Percentiles rank a stretch among this genome's conserved stretches.
phyloP scores from a whole-genome alignment of 805 yeast species.

The Myxozyma vanderwaltii region DNA sequence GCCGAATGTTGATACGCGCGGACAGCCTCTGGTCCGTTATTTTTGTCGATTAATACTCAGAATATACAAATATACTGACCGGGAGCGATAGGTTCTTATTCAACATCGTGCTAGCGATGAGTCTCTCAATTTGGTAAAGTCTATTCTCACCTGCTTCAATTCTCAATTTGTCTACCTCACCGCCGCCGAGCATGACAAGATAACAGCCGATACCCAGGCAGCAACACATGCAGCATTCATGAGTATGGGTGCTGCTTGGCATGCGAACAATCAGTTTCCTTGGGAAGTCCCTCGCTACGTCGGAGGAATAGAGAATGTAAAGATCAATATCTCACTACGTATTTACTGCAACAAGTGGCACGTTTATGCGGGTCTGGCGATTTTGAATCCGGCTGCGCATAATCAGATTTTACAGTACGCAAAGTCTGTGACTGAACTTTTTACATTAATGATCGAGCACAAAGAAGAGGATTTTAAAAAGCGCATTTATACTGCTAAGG shows the following conservation, averaged over 20 bases:
- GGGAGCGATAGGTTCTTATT: constrained; percentile 52
- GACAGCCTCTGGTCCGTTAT: constrained; percentile 74
- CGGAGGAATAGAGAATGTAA: constrained; percentile 96
- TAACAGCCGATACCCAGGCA: constrained; percentile 98
- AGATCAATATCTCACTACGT: constrained; percentile 86
- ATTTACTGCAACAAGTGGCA: constrained; percentile 96
- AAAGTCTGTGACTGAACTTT: constrained; percentile 76
- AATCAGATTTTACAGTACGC: constrained; percentile 89
- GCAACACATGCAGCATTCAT: constrained; percentile 97
- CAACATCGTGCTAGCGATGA: constrained; percentile 65
- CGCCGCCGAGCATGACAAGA: constrained; percentile 88
- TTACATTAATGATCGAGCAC: constrained; percentile 77
- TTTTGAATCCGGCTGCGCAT: constrained; percentile 93
- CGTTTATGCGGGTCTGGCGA: constrained; percentile 96
- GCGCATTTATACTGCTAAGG: constrained; percentile 66
- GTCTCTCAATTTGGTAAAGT: constrained; percentile 61
- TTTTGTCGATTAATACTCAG: background rate
- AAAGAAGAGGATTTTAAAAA: constrained; percentile 57
- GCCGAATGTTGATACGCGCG: constrained; percentile 82
- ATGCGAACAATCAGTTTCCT: constrained; percentile 76
- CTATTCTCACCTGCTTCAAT: constrained; percentile 67
- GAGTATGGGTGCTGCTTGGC: constrained; percentile 98
- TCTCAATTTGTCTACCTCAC: constrained; percentile 76
- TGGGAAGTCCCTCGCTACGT: constrained; percentile 84
- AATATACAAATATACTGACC: background rate